Percentiles rank a stretch among this genome's conserved stretches.
These are phyloP conservation scores for Glaciozyma antarctica DNA, from an alignment of 768 basidiomycete genomes.

Conservation along the genomic window DNA sequence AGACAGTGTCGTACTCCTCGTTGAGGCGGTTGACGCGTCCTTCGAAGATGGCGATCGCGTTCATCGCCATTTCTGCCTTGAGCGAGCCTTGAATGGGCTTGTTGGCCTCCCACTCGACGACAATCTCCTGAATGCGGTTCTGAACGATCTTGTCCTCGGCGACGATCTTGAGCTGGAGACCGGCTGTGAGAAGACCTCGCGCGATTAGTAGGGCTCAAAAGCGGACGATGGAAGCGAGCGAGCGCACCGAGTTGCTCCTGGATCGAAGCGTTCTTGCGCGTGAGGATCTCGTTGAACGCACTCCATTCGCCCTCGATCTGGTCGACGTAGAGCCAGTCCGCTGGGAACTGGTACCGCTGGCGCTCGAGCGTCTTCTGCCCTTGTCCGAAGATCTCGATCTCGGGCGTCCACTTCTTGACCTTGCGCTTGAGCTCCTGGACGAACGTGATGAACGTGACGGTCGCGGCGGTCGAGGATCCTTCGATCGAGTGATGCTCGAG, in stretches of 20 bases:
- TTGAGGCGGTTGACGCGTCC: constrained; percentile 76
- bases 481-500: constrained; percentile 95
- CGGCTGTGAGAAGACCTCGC: constrained; percentile 48
- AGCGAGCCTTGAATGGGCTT: constrained; percentile 95
- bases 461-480: constrained; percentile 84
- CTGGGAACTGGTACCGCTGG: constrained; percentile 91
- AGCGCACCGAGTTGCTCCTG: constrained; percentile 87
- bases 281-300: constrained; percentile 93
- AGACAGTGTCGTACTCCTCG: constrained; percentile 91
- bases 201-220: background rate
- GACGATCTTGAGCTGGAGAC: constrained; percentile 97
- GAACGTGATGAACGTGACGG: constrained; percentile 97
- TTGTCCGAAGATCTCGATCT: constrained; percentile 85
- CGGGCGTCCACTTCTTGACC: constrained; percentile 89
- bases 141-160: constrained; percentile 97
- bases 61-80: constrained; percentile 92
- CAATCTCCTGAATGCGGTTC: constrained; percentile 83
- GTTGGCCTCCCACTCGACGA: constrained; percentile 87
- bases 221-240: background rate
- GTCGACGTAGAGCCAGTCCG: constrained; percentile 97
- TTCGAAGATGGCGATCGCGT: constrained; percentile 90
- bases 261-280: constrained; percentile 95
- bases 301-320: constrained; percentile 97
- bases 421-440: constrained; percentile 98
- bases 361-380: constrained; percentile 96